These are phyloP conservation scores for Penicillium parvum DNA, from an alignment of 495 filamentous ascomycete species.

Conservation along the genomic window DNA sequence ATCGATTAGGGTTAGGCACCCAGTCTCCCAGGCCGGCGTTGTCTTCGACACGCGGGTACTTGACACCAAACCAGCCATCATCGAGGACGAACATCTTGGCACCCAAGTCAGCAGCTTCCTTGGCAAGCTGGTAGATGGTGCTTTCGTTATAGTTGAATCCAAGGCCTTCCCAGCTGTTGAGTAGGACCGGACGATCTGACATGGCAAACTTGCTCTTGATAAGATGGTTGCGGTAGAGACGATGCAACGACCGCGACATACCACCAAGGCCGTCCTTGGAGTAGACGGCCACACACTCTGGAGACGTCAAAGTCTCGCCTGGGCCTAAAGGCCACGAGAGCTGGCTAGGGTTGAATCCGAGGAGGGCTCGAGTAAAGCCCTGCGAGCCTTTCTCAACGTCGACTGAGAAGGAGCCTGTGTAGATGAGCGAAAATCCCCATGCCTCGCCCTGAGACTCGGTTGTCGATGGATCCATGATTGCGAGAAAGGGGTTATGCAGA, in stretches of 20 bases:
- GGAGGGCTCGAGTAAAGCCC: constrained; percentile 45
- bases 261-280: constrained; percentile 49
- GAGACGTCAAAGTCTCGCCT: constrained; percentile 46
- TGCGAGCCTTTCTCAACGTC: constrained; percentile 52
- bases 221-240: constrained; percentile 51
- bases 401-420: constrained; percentile 49
- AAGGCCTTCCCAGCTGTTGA: constrained; percentile 58
- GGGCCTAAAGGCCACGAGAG: constrained; percentile 43
- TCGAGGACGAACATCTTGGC: constrained; percentile 52
- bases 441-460: constrained; percentile 50
- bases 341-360: constrained; percentile 49
- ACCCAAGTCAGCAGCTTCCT: constrained; percentile 48
- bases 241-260: constrained; percentile 51
- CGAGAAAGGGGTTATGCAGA: constrained; percentile 52
- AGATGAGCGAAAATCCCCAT: constrained; percentile 53
- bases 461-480: constrained; percentile 43
- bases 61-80: constrained; percentile 55
- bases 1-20: constrained; percentile 47
- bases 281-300: constrained; percentile 51
- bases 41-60: constrained; percentile 49
- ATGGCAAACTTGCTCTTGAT: constrained; percentile 49
- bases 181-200: constrained; percentile 42
- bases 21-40: constrained; percentile 51
- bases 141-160: constrained; percentile 45
- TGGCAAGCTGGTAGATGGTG: constrained; percentile 42